Base-by-base conservation (phyloP, 2,329 filamentous ascomycete species). In the Colletotrichum chrysophilum region DNA sequence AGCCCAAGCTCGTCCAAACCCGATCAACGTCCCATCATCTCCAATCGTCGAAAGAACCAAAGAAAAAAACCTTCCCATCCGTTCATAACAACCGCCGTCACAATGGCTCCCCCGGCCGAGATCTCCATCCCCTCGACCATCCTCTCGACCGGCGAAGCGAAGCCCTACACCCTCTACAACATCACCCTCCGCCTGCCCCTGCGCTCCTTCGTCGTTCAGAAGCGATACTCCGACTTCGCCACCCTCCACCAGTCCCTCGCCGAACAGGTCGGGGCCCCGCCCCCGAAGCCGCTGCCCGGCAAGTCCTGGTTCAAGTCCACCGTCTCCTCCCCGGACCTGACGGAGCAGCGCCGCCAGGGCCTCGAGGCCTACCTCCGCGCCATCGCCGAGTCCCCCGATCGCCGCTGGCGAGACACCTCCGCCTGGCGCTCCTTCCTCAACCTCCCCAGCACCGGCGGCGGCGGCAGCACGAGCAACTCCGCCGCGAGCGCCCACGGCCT, bases 221-320 rank as follows among this genome's bases (percentile, higher is more conserved):
- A 96, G 85, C 94, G 95, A 80, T 97, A 96, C 87, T 95, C 93
- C 69, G 95, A 97, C 82, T 97, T 97, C 81, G 87, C 88, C 71
- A 83, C 88, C 62, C 91, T 97, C 18, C 91, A 97, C 85, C 83
- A 87, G 34, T 85, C 89, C 5, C 89, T 97, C 10, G 87, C 88
- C 24, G 86, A 89, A 55, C 87, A 91, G 66, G 90, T 93, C 72
- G 92, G 92, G 79, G 81, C 87, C 26, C 83, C 93, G 24, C 94
- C 95, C 9, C 95, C 95, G 0, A 87, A 88, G 2, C 86, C 93
- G 0, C 87, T 96, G 3, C 95, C 95, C 0, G 86, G 86, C 16
- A 97, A 97, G 82, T 92, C 93, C 62, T 97, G 94, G 94, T 91
- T 96, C 81, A 91, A 93, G 76, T 92, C 92, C 12, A 96, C 94